These are phyloP conservation scores for Serendipita sp. DNA, from an alignment of 768 basidiomycete genomes.

Conservation along the genomic window DNA sequence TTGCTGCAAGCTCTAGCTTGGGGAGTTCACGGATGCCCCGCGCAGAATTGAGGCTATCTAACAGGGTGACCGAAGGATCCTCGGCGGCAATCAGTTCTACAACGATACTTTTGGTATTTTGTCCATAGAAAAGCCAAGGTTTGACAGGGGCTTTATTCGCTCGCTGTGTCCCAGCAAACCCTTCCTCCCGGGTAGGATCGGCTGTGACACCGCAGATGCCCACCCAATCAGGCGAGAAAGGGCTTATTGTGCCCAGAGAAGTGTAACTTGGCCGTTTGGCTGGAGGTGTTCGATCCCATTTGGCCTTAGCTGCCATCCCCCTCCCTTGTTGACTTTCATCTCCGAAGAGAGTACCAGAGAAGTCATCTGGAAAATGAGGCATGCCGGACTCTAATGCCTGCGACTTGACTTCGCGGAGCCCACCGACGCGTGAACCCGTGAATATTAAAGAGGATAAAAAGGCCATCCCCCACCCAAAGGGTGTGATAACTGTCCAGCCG, in stretches of 20 bases:
- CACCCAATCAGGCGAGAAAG: slow-evolving; percentile 67
- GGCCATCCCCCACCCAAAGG: slow-evolving; percentile 80
- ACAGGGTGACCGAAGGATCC: slow-evolving; percentile 28
- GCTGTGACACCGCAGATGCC: slow-evolving; percentile 38
- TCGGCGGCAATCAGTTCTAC: slow-evolving; percentile 23
- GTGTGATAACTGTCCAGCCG: slow-evolving; percentile 79
- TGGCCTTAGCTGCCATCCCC: slow-evolving; percentile 35
- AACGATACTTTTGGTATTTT: slow-evolving; percentile 31
- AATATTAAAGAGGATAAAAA: slow-evolving; percentile 69
- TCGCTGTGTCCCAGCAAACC: slow-evolving; percentile 42
- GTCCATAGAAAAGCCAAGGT: slow-evolving; percentile 60
- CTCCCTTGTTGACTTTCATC: slow-evolving; percentile 29
- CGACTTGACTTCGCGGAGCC: slow-evolving; percentile 64
- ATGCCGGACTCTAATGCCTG: slow-evolving; percentile 71
- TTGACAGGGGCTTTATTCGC: slow-evolving; percentile 15
- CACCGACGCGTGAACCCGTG: slow-evolving; percentile 72
- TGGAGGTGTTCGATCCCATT: slow-evolving; percentile 70
- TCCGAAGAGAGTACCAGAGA: slow-evolving; percentile 41
- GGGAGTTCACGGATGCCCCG: slow-evolving; percentile 38
- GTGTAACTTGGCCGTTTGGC: slow-evolving; percentile 68
- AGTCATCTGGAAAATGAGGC: slow-evolving; percentile 69
- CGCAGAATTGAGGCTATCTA: slow-evolving; percentile 39
- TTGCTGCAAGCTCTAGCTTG: slow-evolving; percentile 23
- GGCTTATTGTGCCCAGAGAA: slow-evolving; percentile 45
- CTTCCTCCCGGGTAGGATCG: not conserved